These are phyloP conservation scores for Globisporangium alternatum DNA, from an alignment of 352 stramenopile species.

Conservation along the genomic window DNA sequence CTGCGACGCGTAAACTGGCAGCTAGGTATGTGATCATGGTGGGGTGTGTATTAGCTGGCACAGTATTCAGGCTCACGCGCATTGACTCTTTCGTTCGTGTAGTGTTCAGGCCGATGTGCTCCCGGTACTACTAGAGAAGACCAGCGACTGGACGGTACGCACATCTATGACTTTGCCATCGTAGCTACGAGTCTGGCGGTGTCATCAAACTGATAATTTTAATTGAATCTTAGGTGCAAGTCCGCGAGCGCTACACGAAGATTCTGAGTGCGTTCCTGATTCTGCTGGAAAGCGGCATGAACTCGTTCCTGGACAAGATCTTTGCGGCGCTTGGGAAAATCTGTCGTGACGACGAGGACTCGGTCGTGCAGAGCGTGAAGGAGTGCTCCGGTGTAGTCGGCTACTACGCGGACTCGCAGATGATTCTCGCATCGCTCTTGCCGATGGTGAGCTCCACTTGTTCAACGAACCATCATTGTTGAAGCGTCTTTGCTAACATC, in stretches of 20 bases:
- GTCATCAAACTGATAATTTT: neutral
- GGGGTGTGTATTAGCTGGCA: neutral
- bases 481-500: neutral
- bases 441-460: slow-evolving; percentile 41
- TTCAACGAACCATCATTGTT: too few species aligned
- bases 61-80: neutral
- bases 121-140: slow-evolving; percentile 62
- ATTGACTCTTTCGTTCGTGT: neutral
- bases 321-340: slow-evolving; percentile 69
- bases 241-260: slow-evolving; percentile 67
- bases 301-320: slow-evolving; percentile 68
- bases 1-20: slow-evolving; percentile 47
- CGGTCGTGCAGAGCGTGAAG: slow-evolving; percentile 59
- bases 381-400: slow-evolving; percentile 62
- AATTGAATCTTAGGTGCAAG: slow-evolving; percentile 41
- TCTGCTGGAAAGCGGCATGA: slow-evolving; percentile 64
- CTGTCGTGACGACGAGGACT: slow-evolving; percentile 71
- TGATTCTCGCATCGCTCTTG: slow-evolving; percentile 71
- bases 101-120: slow-evolving; percentile 51
- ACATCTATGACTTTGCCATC: neutral
- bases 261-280: slow-evolving; percentile 69
- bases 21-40: slow-evolving; percentile 16
- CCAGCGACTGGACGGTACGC: slow-evolving; percentile 67
- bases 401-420: slow-evolving; percentile 65
- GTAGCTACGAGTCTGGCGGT: neutral